Base-by-base conservation (phyloP, 2,329 filamentous ascomycete species). In the Aureobasidium lini region DNA sequence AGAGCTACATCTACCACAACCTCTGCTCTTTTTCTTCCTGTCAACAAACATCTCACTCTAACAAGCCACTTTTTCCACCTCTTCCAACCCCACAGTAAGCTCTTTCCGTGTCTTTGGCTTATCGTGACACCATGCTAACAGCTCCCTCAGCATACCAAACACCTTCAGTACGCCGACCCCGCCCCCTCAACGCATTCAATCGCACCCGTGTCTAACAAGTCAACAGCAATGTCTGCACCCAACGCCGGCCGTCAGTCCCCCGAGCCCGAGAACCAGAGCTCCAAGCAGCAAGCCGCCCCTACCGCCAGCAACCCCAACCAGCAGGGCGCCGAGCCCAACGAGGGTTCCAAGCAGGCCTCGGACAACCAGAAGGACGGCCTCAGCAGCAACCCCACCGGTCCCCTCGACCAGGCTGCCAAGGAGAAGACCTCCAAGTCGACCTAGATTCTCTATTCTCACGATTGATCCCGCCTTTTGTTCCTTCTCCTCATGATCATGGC, bases 191-290 rank as follows among this genome's bases (percentile, higher is more conserved):
- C 64, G 72, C 64, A 68, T 52, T 28, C 52, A 46, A 61, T 66
- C 64, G 62, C 62, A 36, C 52, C 11, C 40, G 52, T 37, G 23
- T 37, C 54, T 57, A 57, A 57, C 54, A 40, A 28, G 32, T 10
- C 43, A 65, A 47, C 54, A 57, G 54, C 32, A 68, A 90, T 90
- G 87, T 85, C 88, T 67, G 79, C 81, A 60, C 81, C 77, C 64
- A 75, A 79, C 69, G 74, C 82, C 74, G 88, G 89, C 72, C 85
- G 86, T 70, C 82, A 95, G 75, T 95, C 90, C 34, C 91, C 90
- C 63, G 77, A 85, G 56, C 88, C 89, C 31, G 84, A 89, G 76
- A 70, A 72, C 65, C 88, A 90, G 75, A 76, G 79, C 39, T 85
- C 82, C 61, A 74, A 77, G 59, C 89, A 94, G 76, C 74, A 83